Base-by-base conservation (phyloP, 805 yeast species). In the Pichia heedii region DNA sequence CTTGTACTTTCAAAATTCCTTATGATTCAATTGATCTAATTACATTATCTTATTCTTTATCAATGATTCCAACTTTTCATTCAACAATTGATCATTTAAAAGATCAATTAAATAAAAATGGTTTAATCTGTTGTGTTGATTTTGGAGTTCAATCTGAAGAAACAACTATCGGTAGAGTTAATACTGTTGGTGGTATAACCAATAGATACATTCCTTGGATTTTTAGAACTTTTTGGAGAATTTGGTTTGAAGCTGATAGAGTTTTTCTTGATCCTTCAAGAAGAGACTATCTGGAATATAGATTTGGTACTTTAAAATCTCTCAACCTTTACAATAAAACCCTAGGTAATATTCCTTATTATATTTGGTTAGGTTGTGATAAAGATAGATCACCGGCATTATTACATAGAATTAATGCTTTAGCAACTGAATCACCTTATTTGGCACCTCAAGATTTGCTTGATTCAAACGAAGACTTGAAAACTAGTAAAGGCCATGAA, bases 241-340 rank as follows among this genome's bases (percentile, higher is more conserved):
- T 81, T 36, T 85, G 95, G 95, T 84, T 85, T 61, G 95, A 84
- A 62, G 81, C 81, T 42, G 95, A 84, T 61, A 73, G 80, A 44
- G 94, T 84, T 3, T 81, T 77, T 54, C 70, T 84, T 51, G 94
- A 84, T 57, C 78, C 88, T 27, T 74, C 87, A 8, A 76, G 94
- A 66, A 76, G 95, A 65, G 87, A 81, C 55, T 84, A 84, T 63
- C 70, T 85, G 54, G 95, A 84, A 61, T 83, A 85, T 63, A 74
- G 76, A 54, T 84, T 84, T 55, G 94, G 94, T 27, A 85, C 94
- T 19, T 64, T 85, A 56, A 84, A 85, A 63, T 76, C 87, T 4
- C 61, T 82, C 52, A 84, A 85, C 58, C 62, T 76, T 45, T 74
- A 75, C 66, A 85, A 84, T 67, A 71, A 65, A 47, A 61, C 65